Percentiles rank a stretch among this genome's conserved stretches.
Evolutionary conservation across 2,329 filamentous ascomycete species (phyloP).

Genomic region (Ilyonectria mors-panacis): DNA sequence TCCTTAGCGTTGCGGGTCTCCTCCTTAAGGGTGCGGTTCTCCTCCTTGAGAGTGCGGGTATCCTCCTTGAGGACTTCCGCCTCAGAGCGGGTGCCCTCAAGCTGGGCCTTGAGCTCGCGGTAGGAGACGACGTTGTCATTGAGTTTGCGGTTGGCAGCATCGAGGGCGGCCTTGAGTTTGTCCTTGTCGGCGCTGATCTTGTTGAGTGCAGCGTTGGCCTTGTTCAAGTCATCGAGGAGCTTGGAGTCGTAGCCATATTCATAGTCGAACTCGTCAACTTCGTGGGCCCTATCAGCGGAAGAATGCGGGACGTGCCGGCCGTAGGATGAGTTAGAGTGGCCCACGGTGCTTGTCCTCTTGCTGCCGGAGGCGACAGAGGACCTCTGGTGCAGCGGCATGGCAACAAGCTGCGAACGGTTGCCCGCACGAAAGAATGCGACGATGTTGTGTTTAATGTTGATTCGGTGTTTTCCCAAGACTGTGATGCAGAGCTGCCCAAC

Average conservation of each 20-base stretch:
- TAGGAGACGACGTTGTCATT: conserved; percentile 39
- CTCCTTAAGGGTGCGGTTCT: conserved; percentile 26
- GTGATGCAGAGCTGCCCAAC: conserved; percentile 51
- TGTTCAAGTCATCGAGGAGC: conserved; percentile 47
- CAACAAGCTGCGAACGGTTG: conserved; percentile 41
- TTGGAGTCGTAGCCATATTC: conserved; percentile 45
- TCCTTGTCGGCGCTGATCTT: conserved; percentile 48
- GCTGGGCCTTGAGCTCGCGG: conserved; percentile 47
- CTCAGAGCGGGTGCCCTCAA: conserved; percentile 46
- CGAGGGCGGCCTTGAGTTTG: conserved; percentile 47
- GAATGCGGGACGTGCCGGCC: conserved; percentile 28
- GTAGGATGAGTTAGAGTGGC: conserved; percentile 44
- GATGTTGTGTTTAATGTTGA: conserved; percentile 38
- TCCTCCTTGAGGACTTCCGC: conserved; percentile 44
- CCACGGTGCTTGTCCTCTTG: conserved; percentile 43
- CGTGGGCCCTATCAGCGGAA: conserved; percentile 34
- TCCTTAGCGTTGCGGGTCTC: conserved; percentile 17
- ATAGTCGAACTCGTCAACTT: conserved; percentile 44
- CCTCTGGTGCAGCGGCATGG: conserved; percentile 50
- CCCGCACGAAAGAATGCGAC: conserved; percentile 37
- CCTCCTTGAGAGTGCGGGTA: conserved; percentile 24
- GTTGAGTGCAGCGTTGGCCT: conserved; percentile 48
- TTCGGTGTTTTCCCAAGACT: conserved; percentile 43
- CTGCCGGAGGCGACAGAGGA: conserved; percentile 46
- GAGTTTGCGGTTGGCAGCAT: conserved; percentile 37